Conservation (phyloP, 2,329 filamentous ascomycete species). For the Pseudogymnoascus pannorum region DNA sequence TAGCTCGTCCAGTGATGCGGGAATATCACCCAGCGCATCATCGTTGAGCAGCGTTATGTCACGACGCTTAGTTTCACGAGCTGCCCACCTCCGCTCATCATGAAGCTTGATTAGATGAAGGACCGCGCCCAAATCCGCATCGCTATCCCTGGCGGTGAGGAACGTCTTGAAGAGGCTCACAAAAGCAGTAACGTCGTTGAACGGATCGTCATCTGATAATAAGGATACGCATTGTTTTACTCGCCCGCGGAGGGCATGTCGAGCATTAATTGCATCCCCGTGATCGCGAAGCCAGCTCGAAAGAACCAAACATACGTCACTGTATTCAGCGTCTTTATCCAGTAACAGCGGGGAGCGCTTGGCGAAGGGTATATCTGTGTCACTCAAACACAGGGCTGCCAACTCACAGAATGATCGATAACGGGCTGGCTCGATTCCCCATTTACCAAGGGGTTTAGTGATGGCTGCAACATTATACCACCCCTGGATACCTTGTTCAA, state of each 20-base stretch:
- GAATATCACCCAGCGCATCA: background rate
- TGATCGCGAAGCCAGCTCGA: background rate
- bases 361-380: background rate
- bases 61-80: background rate
- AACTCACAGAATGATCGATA: background rate
- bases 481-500: background rate
- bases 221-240: background rate
- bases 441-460: background rate
- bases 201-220: background rate
- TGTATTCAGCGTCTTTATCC: background rate
- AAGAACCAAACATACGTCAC: background rate
- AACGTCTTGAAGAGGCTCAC: background rate
- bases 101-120: background rate
- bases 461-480: background rate
- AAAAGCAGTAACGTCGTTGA: background rate
- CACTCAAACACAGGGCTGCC: background rate
- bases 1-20: background rate
- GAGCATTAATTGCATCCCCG: background rate
- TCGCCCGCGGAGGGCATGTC: background rate
- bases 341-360: background rate
- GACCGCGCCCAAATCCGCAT: background rate
- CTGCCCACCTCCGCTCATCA: background rate
- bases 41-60: no score
- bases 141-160: background rate
- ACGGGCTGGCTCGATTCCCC: background rate